Evolutionary conservation across 1,139 yeast species (phyloP), one percentile per base, ranked within the genome.

Genomic region (Saccharomyces hybrid): DNA sequence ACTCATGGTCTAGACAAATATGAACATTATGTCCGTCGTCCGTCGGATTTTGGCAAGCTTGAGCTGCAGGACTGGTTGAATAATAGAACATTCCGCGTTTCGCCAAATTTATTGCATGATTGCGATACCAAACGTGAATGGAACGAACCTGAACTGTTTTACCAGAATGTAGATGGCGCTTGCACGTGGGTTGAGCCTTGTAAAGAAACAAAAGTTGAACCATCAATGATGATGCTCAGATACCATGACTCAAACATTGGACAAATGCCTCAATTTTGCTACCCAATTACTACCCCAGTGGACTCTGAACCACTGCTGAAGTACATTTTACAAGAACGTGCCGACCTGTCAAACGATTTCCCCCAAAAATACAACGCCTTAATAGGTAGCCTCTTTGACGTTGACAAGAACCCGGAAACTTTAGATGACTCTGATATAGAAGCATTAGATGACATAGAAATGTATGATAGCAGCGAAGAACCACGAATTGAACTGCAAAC

Each of bases 401-500:
- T 38, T 13, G 51, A n/a, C 16, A 51, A 49, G 14, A 56, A 60
- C 31, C 54, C 58, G 2, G 60, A 58, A 25, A 57, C 59, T 3
- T 48, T 61, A 38, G 59, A 60, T 48, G 65, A 63, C 51, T 54
- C 61, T 2, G 63, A 60, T 54, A 49, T 62, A 23, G 64, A 62
- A 26, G 50, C 52, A 30, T 25, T 62, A 25, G 52, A 57, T 34
- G 51, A 46, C 30, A 27, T 8, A 25, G 23, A 13, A 38, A 38
- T 38, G 7, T 38, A 13, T 13, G 6, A 4, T 38, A 13, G 11
- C 7, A 38, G 44, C 4, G 44, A 38, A 16, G 44, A 38, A 8
- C 7, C 25, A 9, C 9, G 13, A 38, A 38, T 38, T 38, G 44
- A 38, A 20, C 11, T 38, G 6, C 11, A 9, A 8, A 9, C 25